A percentile compares a stretch with the other conserved stretches of the same genome.
Evolutionary conservation across 352 stramenopile species (phyloP).

Genomic region (Globisporangium iwayamae): DNA sequence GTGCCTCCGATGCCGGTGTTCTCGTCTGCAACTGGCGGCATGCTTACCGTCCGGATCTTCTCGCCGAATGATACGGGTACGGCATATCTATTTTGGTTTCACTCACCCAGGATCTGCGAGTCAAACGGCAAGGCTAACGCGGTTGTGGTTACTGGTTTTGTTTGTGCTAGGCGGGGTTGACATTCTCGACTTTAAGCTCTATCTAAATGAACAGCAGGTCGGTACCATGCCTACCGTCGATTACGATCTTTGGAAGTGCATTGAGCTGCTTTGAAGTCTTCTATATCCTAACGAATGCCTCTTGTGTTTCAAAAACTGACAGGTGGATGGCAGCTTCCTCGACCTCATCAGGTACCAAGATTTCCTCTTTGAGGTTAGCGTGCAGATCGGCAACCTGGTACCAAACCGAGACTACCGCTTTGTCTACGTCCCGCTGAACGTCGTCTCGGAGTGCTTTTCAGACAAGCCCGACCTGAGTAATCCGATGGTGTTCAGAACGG

Average conservation of each 20-base stretch:
- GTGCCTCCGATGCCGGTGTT: constrained; percentile 20
- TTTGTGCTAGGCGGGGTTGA: constrained; percentile 23
- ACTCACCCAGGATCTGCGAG: too few relatives aligned
- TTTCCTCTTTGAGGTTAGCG: constrained; percentile 32
- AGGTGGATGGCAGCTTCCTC: constrained; percentile 32
- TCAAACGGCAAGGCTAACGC: too few relatives aligned
- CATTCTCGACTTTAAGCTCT: constrained; percentile 35
- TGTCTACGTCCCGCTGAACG: constrained; percentile 42
- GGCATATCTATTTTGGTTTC: neutral
- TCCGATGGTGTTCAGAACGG: constrained; percentile 26
- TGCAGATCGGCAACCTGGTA: constrained; percentile 42
- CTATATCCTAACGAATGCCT: neutral
- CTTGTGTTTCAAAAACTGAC: neutral
- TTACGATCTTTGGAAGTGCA: neutral
- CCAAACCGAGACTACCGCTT: constrained; percentile 39
- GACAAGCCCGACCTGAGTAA: constrained; percentile 1
- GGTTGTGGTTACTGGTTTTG: too few relatives aligned
- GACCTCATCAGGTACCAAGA: constrained; percentile 16
- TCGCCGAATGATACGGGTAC: constrained; percentile 55
- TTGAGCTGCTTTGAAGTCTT: too few relatives aligned
- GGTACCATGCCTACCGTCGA: neutral
- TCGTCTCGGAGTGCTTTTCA: constrained; percentile 35
- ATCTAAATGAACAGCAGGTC: constrained; percentile 30
- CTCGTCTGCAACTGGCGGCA: constrained; percentile 35
- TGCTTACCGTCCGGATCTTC: constrained; percentile 35